Base-by-base conservation (phyloP, 2,329 filamentous ascomycete species). In the Mycosphaerella sp. region DNA sequence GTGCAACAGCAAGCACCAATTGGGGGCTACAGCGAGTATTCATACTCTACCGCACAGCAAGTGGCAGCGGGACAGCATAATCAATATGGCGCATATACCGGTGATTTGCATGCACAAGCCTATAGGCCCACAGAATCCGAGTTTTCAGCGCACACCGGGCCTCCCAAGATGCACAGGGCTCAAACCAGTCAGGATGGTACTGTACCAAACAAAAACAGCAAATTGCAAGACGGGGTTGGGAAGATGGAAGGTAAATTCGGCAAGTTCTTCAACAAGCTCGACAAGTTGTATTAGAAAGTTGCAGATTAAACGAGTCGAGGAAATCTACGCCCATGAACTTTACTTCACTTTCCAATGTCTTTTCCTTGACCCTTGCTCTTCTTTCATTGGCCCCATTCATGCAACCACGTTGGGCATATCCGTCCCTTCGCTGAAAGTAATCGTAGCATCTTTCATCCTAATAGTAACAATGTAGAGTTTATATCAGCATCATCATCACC, bases 111-210 rank as follows among this genome's bases (percentile, higher is more conserved):
- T 61, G 77, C 81, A 62, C 85, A 88, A 66, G 69, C 81, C 14
- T 89, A 89, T 64, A 70, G 80, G 49, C 86, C 86, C 1, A 84
- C 80, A 4, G 82, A 86, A 66, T 70, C 71, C 4, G 85, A 87
- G 30, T 84, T 87, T n/a, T 21, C 21, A 14, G 37, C 41, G 32
- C 46, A 27, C 47, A 45, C 18, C 13, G 40, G 37, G 18, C 16
- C 27, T 7, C 32, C 40, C 9, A 50, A 44, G 12, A 18, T 47
- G 41, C 35, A 25, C 18, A 54, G 46, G 17, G 42, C 49, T 9
- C 45, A 48, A 16, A 54, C 51, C 17, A 50, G 41, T 28, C 47
- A 50, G n/a, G 46, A 54, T n/a, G 51, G 51, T 12, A 50, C 9
- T 35, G 43, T 41, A 34, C 37, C 44, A 21, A 40, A 36, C 9